phyloP scores from a whole-genome alignment of 2,329 filamentous ascomycete species.

The Dissoconium aciculare region DNA sequence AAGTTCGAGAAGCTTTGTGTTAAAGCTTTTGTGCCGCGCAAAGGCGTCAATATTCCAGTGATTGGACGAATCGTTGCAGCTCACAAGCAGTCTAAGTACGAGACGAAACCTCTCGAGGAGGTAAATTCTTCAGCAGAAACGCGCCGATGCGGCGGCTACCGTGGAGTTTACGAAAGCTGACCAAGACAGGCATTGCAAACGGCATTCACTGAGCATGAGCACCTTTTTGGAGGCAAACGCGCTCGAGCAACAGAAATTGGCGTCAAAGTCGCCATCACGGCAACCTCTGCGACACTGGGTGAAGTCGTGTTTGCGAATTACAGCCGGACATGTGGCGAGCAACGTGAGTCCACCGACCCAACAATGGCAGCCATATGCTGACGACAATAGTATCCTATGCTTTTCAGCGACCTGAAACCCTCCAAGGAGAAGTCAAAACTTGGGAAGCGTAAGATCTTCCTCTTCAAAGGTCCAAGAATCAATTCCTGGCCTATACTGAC shows the following conservation, averaged over 20 bases:
- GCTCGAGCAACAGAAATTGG: too few species aligned
- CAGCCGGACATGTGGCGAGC: too few species aligned
- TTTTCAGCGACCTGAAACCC: slow-evolving; percentile 12
- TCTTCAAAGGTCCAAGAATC: background rate
- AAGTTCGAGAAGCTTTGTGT: slow-evolving; percentile 20
- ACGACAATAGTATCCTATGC: slow-evolving; percentile 11
- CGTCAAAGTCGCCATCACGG: slow-evolving; percentile 21
- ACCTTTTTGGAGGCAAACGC: too few species aligned
- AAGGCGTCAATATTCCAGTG: slow-evolving; percentile 3
- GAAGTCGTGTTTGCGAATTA: slow-evolving; percentile 3
- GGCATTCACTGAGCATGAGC: too few species aligned
- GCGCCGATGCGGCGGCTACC: too few species aligned
- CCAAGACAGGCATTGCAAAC: too few species aligned
- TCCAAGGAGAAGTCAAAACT: slow-evolving; percentile 12
- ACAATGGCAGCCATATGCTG: background rate
- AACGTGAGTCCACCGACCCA: too few species aligned
- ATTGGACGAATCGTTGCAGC: slow-evolving; percentile 4
- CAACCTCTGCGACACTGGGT: slow-evolving; percentile 12
- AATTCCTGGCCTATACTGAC: too few species aligned
- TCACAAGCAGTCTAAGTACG: slow-evolving; percentile 9
- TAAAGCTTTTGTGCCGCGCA: slow-evolving; percentile 3
- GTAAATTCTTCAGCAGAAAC: too few species aligned
- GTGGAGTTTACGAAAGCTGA: too few species aligned
- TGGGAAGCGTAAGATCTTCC: slow-evolving; percentile 16
- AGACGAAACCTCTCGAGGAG: too few species aligned